Evolutionary conservation across 345 rosid genomes (phyloP).

Genomic region (Murraya koenigii): DNA sequence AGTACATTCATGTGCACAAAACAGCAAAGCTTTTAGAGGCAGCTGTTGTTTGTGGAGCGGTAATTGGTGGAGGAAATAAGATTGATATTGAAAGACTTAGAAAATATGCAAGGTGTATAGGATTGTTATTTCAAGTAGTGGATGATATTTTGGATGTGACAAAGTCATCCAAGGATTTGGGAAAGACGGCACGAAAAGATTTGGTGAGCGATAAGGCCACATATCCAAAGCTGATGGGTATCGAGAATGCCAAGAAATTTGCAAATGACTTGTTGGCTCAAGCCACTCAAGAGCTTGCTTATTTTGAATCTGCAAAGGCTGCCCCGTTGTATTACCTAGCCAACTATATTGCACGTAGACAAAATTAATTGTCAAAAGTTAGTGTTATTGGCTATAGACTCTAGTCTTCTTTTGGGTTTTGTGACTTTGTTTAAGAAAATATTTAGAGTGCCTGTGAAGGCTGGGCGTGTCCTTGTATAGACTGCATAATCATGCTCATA

Average conservation of each 20-base stretch:
- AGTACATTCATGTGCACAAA: conserved; percentile 41
- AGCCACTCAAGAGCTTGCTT: conserved; percentile 27
- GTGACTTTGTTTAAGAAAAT: too few relatives aligned
- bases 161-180: conserved; percentile 30
- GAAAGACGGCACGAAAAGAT: conserved; percentile 42
- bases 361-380: too few relatives aligned
- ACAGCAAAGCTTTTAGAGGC: conserved; percentile 41
- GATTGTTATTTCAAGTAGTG: conserved; percentile 36
- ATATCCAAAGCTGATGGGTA: conserved; percentile 35
- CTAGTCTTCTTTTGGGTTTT: too few relatives aligned
- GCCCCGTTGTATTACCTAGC: conserved; percentile 30
- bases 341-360: conserved; percentile 22
- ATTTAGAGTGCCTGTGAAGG: too few relatives aligned
- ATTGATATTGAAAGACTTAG: conserved; percentile 25
- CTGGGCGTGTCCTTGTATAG: too few relatives aligned
- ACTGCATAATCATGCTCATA: too few relatives aligned
- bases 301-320: conserved; percentile 29
- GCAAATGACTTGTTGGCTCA: conserved; percentile 25
- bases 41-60: conserved; percentile 33
- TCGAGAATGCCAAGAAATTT: conserved; percentile 28
- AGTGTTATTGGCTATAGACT: too few relatives aligned
- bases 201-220: conserved; percentile 34
- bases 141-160: conserved; percentile 37
- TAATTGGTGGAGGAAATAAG: conserved; percentile 32
- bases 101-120: conserved; percentile 33